Conservation (phyloP, 2,329 filamentous ascomycete species). For the Aspergillus proliferans region DNA sequence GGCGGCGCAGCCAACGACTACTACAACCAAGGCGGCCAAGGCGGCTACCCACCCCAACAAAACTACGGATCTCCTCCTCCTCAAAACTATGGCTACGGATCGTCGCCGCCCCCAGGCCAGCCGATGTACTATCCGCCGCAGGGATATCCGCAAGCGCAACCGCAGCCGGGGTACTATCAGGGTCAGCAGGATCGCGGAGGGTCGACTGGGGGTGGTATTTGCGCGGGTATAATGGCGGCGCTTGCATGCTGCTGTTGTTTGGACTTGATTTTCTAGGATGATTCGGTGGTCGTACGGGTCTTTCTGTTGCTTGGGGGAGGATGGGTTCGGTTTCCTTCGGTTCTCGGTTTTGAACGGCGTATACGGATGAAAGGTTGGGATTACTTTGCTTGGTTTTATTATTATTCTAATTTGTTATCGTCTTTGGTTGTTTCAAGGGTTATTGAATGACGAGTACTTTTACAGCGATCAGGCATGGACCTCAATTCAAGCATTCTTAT, state of each 20-base stretch:
- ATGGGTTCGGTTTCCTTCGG: no score
- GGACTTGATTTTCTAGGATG: constrained; percentile 38
- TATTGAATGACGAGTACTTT: no score
- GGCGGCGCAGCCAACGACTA: constrained; percentile 28
- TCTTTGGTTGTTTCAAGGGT: not conserved
- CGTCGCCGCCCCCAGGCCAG: constrained; percentile 17
- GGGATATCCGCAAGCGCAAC: constrained; percentile 28
- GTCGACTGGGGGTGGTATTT: constrained; percentile 34
- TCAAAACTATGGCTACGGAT: constrained; percentile 22
- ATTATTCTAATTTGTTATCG: not conserved
- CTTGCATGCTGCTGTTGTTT: constrained; percentile 47
- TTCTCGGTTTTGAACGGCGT: no score
- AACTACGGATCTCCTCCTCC: constrained; percentile 22
- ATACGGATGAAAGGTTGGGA: not conserved
- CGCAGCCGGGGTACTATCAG: constrained; percentile 33
- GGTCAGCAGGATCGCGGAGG: constrained; percentile 23
- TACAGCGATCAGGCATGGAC: not conserved
- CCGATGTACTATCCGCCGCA: constrained; percentile 25
- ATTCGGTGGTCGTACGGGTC: not conserved
- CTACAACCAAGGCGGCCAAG: constrained; percentile 22
- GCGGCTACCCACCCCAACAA: constrained; percentile 18
- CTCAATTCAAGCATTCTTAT: not conserved
- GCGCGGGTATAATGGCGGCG: constrained; percentile 43
- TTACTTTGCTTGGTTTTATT: not conserved
- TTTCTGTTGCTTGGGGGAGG: not conserved